These are phyloP conservation scores for button mushroom (Agaricus bisporus) DNA, from an alignment of 768 basidiomycete genomes.

Conservation along the genomic window DNA sequence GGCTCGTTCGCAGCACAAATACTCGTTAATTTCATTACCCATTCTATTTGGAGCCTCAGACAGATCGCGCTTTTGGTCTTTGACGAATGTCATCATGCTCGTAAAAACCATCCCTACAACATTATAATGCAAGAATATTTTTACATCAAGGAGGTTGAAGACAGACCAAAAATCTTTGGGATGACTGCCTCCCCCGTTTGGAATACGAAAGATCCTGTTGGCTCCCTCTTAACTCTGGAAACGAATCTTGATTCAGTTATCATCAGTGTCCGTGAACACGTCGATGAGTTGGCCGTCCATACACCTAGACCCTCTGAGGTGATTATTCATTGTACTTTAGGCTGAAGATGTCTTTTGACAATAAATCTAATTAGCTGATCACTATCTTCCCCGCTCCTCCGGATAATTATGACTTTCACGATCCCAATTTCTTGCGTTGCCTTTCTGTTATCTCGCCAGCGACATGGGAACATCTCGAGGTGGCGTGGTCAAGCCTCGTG, in stretches of 20 bases:
- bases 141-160: constrained; percentile 30
- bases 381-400: constrained; percentile 51
- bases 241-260: constrained; percentile 68
- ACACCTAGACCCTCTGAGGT: constrained; percentile 67
- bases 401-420: constrained; percentile 47
- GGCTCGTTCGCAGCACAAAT: constrained; percentile 56
- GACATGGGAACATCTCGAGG: constrained; percentile 48
- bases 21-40: constrained; percentile 71
- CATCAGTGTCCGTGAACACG: constrained; percentile 65
- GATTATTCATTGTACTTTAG: constrained; percentile 12
- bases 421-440: constrained; percentile 34
- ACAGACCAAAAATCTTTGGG: constrained; percentile 83
- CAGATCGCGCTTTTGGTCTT: constrained; percentile 69
- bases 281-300: constrained; percentile 56
- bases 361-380: constrained; percentile 39
- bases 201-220: constrained; percentile 64
- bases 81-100: constrained; percentile 78
- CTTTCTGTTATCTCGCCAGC: constrained; percentile 27
- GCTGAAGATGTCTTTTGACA: background rate
- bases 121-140: constrained; percentile 68
- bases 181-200: constrained; percentile 91
- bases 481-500: constrained; percentile 56
- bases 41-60: constrained; percentile 74
- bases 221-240: constrained; percentile 60
- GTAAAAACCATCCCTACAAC: constrained; percentile 73